Conservation (phyloP, 768 basidiomycete genomes). For the Russula emetica region DNA sequence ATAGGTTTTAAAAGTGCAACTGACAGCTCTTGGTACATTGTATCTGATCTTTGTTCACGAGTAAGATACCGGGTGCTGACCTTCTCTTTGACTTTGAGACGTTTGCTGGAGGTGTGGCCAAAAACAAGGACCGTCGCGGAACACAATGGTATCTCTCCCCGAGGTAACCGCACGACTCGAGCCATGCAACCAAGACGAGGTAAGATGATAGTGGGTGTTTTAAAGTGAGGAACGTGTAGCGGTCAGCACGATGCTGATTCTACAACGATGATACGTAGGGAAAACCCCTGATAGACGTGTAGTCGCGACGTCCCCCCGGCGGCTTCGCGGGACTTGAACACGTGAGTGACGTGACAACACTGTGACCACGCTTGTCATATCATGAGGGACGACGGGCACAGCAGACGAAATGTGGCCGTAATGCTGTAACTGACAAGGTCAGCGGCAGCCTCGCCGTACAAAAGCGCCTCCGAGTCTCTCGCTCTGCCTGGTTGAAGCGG, state of each 20-base stretch:
- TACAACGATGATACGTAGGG: not conserved
- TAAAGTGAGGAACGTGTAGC: not conserved
- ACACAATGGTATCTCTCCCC: not conserved
- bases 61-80: not conserved
- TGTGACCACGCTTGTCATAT: too few species aligned
- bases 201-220: not conserved
- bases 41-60: not conserved
- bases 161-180: not conserved
- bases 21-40: not conserved
- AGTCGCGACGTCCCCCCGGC: too few species aligned
- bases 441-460: too few species aligned
- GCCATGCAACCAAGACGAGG: not conserved
- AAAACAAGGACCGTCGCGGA: not conserved
- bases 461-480: too few species aligned
- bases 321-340: too few species aligned
- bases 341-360: too few species aligned
- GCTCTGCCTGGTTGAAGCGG: too few species aligned
- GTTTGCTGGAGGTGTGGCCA: too few species aligned
- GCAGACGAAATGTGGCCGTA: too few species aligned
- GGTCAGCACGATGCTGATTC: not conserved
- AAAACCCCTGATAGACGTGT: too few species aligned
- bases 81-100: not conserved
- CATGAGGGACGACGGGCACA: too few species aligned
- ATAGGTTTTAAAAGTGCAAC: not conserved
- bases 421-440: too few species aligned